Evolutionary conservation across 177 flowering plant genomes (phyloP).

Genomic region (Vitis hybrid): DNA sequence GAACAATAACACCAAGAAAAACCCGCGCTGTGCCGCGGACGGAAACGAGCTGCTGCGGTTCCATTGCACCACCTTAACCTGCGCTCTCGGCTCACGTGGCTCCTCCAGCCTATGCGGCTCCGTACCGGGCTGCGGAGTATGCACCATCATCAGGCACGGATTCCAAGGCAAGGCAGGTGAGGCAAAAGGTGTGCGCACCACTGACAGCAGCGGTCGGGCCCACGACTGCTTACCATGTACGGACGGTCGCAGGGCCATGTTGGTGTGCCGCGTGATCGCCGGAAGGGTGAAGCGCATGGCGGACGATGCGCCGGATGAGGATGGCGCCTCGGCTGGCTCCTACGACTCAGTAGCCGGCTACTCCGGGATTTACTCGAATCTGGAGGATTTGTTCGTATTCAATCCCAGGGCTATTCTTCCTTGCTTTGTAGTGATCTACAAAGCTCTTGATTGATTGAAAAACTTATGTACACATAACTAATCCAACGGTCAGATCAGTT

Average conservation of each 20-base stretch:
- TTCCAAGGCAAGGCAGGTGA: constrained; percentile 41
- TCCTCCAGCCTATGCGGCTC: constrained; percentile 68
- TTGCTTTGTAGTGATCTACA: constrained; percentile 66
- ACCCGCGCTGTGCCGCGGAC: constrained; percentile 93
- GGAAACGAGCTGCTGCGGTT: constrained; percentile 96
- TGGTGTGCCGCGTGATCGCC: constrained; percentile 96
- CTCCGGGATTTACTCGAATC: constrained; percentile 50
- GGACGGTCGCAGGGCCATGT: constrained; percentile 74
- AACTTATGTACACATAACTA: neutral
- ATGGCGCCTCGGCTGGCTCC: constrained; percentile 22
- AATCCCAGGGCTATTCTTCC: constrained; percentile 69
- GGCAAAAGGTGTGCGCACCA: constrained; percentile 65
- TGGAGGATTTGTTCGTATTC: constrained; percentile 55
- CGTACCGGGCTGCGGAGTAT: constrained; percentile 74
- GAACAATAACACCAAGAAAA: constrained; percentile 38
- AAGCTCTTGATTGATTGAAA: constrained; percentile 23
- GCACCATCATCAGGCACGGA: constrained; percentile 78
- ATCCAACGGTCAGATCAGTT: neutral
- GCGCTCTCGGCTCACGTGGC: constrained; percentile 80
- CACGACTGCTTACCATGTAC: constrained; percentile 54
- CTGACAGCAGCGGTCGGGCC: constrained; percentile 90
- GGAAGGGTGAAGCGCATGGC: constrained; percentile 66
- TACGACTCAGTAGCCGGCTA: constrained; percentile 59
- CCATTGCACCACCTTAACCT: constrained; percentile 73
- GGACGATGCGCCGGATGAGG: constrained; percentile 46